Percentiles rank a stretch among this genome's conserved stretches.
phyloP scores from a whole-genome alignment of 177 flowering plant species.

The Vitis hybrid region DNA sequence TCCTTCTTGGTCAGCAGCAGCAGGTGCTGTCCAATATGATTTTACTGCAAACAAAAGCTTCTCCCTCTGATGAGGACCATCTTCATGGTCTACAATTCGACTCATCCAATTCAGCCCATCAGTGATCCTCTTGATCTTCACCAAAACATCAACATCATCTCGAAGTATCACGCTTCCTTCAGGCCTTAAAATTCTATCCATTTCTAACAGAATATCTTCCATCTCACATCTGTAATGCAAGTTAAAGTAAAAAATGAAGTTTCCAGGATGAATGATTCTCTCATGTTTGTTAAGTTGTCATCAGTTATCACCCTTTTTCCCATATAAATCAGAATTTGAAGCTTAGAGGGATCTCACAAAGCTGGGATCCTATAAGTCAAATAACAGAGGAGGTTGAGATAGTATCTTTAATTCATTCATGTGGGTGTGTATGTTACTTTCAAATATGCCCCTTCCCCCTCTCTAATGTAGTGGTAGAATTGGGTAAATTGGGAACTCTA shows the following conservation, averaged over 20 bases:
- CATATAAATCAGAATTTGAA: too few relatives aligned
- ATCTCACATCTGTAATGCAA: slow-evolving; percentile 44
- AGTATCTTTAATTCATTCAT: too few relatives aligned
- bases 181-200: slow-evolving; percentile 58
- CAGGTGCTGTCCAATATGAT: slow-evolving; percentile 53
- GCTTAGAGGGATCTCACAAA: too few relatives aligned
- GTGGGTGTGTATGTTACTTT: too few relatives aligned
- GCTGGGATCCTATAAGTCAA: too few relatives aligned
- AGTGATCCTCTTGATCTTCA: slow-evolving; percentile 41
- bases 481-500: too few relatives aligned
- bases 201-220: slow-evolving; percentile 52
- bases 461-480: too few relatives aligned
- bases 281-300: too few relatives aligned
- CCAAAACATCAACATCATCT: slow-evolving; percentile 50
- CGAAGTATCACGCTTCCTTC: slow-evolving; percentile 53
- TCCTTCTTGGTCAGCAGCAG: slow-evolving; percentile 4
- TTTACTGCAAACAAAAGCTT: slow-evolving; percentile 58
- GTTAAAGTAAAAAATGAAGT: background rate
- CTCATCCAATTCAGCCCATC: slow-evolving; percentile 48
- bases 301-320: too few relatives aligned
- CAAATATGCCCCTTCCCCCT: too few relatives aligned
- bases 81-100: slow-evolving; percentile 55
- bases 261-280: background rate
- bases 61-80: slow-evolving; percentile 53
- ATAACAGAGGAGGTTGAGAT: too few relatives aligned